Conservation (phyloP, 805 yeast genomes). For the Metschnikowia aberdeeniae region DNA sequence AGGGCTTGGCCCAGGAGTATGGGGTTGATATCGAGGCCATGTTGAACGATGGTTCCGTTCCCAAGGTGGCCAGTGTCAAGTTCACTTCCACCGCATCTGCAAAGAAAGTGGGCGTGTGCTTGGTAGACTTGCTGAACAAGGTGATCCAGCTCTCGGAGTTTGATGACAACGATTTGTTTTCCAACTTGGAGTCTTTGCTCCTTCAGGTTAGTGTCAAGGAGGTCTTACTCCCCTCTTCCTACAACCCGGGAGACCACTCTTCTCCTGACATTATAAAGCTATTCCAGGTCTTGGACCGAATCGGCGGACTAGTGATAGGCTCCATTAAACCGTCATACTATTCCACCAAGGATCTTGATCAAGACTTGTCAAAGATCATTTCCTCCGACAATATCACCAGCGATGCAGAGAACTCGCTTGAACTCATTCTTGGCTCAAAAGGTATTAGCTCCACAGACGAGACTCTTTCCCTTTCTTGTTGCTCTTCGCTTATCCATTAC, state of each 20-base stretch:
- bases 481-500: conserved; percentile 67
- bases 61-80: conserved; percentile 39
- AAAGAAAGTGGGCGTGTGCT: conserved; percentile 69
- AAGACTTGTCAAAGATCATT: conserved; percentile 71
- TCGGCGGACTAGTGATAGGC: conserved; percentile 73
- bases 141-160: conserved; percentile 73
- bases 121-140: conserved; percentile 67
- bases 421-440: conserved; percentile 49
- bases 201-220: conserved; percentile 91
- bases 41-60: conserved; percentile 42
- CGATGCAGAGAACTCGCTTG: conserved; percentile 28
- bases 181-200: conserved; percentile 79
- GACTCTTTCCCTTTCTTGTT: conserved; percentile 53
- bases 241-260: conserved; percentile 36
- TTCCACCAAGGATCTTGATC: conserved; percentile 64
- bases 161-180: conserved; percentile 79
- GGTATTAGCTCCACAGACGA: conserved; percentile 45
- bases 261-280: conserved; percentile 58
- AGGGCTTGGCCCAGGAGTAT: conserved; percentile 38
- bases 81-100: conserved; percentile 32
- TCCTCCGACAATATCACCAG: conserved; percentile 27
- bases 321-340: conserved; percentile 56
- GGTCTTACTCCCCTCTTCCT: conserved; percentile 54
- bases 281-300: conserved; percentile 60
- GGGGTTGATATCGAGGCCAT: conserved; percentile 56